phyloP scores from a whole-genome alignment of 805 yeast species.

The Yarrowia deformans region DNA sequence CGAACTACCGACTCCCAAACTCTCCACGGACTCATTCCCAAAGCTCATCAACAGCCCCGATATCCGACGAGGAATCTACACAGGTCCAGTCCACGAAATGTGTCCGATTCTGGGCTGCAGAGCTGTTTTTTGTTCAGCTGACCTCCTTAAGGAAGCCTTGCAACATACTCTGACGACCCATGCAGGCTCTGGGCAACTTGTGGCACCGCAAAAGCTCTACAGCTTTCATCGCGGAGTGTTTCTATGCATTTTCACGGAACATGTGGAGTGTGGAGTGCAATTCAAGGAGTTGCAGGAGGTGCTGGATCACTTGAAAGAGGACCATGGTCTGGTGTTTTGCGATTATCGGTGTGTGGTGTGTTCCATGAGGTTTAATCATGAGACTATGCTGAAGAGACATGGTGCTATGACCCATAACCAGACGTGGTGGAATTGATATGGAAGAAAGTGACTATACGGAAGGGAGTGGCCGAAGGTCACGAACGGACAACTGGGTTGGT shows the following conservation, averaged over 20 bases:
- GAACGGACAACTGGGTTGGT: no score
- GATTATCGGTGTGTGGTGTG: not conserved
- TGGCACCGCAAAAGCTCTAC: slow-evolving; percentile 3
- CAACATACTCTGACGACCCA: not conserved
- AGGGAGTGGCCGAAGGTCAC: no score
- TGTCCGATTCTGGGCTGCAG: not conserved
- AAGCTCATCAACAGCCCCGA: not conserved
- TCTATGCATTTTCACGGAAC: not conserved
- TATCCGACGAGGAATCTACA: not conserved
- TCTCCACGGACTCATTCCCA: not conserved
- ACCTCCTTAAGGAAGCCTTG: not conserved
- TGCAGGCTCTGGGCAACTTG: not conserved
- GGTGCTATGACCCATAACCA: no score
- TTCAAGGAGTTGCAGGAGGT: not conserved
- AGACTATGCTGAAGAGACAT: not conserved
- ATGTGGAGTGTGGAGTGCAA: not conserved
- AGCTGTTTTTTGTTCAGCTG: not conserved
- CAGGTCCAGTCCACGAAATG: not conserved
- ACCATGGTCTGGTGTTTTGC: not conserved
- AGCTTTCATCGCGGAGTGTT: not conserved
- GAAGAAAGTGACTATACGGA: no score
- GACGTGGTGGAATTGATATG: no score
- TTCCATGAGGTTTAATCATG: not conserved
- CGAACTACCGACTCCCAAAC: not conserved
- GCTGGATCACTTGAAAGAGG: not conserved